Base-by-base conservation (phyloP, 176 grass and related monocot species). In the Oropetium thomaeum region DNA sequence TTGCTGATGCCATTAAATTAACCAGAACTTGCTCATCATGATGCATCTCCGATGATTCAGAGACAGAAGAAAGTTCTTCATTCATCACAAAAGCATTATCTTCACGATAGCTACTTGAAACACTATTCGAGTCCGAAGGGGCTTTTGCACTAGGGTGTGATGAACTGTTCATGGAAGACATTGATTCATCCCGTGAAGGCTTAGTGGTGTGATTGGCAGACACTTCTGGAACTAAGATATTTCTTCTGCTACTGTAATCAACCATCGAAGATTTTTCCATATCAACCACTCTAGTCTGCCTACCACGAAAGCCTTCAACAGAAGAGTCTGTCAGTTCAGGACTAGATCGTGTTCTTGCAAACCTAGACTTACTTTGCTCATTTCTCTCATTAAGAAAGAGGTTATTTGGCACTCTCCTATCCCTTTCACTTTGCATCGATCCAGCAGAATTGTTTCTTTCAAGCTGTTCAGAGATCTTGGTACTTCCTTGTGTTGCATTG, bases 271-370 rank as follows among this genome's bases (percentile, higher is more conserved):
- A 8, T 75, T 87, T 86, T 55, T 79, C 80, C 39, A 62, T 75
- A 70, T 84, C 85, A 65, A 78, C 53, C 66, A 70, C 83, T 83
- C 73, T 83, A 66, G 42, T 67, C 38, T 10, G 65, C 43, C 88
- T 82, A 54, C 75, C 85, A 27, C 28, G 79, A 81, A 87, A 85
- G n/a, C 75, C 85, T 73, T 90, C 88, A 40, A 76, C 22, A 59
- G 90, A 93, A 83, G 85, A 79, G 16, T 83, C 90, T 58, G 90
- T 89, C 74, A 97, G 77, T 63, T 93, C 93, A 74, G 93, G 93
- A 76, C 90, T 93, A 60, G 93, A 97, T 48, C 70, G 88, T 29
- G 90, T 93, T 84, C 90, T 87, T 79, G 80, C 90, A 84, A 97
- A 97, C 27, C 82, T 84, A 62, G 80, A 82, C 77, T 48, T 85